Evolutionary conservation across 148 eudicot genomes (phyloP).

Genomic region (Silene latifolia): DNA sequence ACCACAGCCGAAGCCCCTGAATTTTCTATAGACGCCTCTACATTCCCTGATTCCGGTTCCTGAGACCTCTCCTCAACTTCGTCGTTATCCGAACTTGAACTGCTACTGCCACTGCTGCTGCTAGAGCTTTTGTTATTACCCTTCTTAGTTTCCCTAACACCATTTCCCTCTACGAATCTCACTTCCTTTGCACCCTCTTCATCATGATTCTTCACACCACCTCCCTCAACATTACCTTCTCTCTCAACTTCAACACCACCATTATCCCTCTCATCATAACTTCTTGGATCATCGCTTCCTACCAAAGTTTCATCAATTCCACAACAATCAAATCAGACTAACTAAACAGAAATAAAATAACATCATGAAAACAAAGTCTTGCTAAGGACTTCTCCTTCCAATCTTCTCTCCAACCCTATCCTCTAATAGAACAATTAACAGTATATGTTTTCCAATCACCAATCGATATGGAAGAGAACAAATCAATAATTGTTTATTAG

Average conservation of each 20-base stretch:
- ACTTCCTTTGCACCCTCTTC: constrained; percentile 14
- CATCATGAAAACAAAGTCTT: too few species aligned
- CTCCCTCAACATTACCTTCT: constrained; percentile 26
- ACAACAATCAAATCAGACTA: constrained; percentile 13
- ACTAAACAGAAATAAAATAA: background rate
- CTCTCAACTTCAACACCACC: constrained; percentile 13
- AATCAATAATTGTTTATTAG: too few species aligned
- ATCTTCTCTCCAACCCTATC: too few species aligned
- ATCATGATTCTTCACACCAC: constrained; percentile 1
- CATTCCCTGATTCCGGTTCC: constrained; percentile 8
- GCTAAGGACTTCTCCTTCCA: too few species aligned
- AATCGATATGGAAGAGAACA: too few species aligned
- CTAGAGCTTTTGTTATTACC: constrained; percentile 22
- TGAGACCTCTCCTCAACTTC: constrained; percentile 24
- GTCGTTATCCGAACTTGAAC: constrained; percentile 28
- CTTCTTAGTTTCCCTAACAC: constrained; percentile 13
- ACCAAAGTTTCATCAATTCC: constrained; percentile 45
- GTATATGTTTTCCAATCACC: too few species aligned
- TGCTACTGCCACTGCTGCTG: constrained; percentile 19
- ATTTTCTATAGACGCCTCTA: constrained; percentile 6
- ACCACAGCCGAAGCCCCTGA: constrained; percentile 1
- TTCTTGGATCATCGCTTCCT: constrained; percentile 53
- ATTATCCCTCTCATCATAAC: constrained; percentile 40
- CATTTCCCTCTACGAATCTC: constrained; percentile 8
- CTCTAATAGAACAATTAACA: too few species aligned